A percentile compares a stretch with the other conserved stretches of the same genome.
Evolutionary conservation across 2,329 filamentous ascomycete genomes (phyloP).

Genomic region (Ophiocordyceps camponoti-floridani): DNA sequence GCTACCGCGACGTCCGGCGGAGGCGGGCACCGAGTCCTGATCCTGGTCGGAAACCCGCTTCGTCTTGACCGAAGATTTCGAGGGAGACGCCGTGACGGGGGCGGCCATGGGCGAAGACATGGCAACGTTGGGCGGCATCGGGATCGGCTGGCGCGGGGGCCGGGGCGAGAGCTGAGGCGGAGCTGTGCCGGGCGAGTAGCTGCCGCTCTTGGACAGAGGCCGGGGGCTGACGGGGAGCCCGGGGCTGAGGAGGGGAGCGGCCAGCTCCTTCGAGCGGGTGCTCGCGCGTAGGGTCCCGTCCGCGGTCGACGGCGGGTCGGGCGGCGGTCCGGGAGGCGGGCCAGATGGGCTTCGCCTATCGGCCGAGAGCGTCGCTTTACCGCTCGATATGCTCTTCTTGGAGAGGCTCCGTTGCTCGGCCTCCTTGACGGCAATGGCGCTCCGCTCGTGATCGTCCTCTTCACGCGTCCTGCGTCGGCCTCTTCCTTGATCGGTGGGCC

Average conservation of each 20-base stretch:
- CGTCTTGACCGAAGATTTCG: constrained; percentile 1
- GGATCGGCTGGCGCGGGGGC: constrained; percentile 54
- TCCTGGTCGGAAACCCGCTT: constrained; percentile 12
- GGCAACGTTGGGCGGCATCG: constrained; percentile 52
- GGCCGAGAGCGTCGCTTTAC: constrained; percentile 7
- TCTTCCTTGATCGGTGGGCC: constrained; percentile 41
- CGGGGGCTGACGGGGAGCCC: constrained; percentile 43
- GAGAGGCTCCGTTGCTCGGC: constrained; percentile 55
- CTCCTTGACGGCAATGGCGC: constrained; percentile 47
- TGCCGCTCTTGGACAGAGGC: constrained; percentile 29
- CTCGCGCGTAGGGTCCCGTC: constrained; percentile 13
- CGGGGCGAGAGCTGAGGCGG: constrained; percentile 46
- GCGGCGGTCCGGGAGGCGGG: constrained; percentile 18
- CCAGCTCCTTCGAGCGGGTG: constrained; percentile 13
- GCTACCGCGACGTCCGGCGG: constrained; percentile 13
- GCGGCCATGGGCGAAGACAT: constrained; percentile 30
- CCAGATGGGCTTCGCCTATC: constrained; percentile 16
- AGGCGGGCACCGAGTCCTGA: constrained; percentile 17
- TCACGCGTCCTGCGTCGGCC: constrained; percentile 72
- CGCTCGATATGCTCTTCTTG: constrained; percentile 45
- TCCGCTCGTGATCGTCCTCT: constrained; percentile 68
- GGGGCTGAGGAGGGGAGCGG: constrained; percentile 34
- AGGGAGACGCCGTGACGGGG: constrained; percentile 1
- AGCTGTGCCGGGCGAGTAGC: constrained; percentile 42
- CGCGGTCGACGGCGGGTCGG: constrained; percentile 15